These are phyloP conservation scores for Glomus cerebriforme DNA, from an alignment of 192 early-diverging fungal species.

Conservation along the genomic window DNA sequence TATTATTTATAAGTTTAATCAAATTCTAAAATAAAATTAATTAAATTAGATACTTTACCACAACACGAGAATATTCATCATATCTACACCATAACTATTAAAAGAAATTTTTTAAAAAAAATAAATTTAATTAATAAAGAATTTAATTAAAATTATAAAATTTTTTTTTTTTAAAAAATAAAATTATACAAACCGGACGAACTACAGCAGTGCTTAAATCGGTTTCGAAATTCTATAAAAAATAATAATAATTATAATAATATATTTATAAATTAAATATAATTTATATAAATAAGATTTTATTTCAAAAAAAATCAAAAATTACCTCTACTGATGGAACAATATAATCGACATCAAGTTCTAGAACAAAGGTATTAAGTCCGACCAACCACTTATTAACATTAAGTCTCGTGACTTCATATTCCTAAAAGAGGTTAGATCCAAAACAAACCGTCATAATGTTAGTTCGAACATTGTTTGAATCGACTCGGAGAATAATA, in stretches of 20 bases:
- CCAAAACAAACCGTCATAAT: background rate
- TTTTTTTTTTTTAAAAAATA: background rate
- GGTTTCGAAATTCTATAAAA: slow-evolving; percentile 14
- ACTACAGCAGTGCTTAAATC: slow-evolving; percentile 24
- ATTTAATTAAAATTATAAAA: background rate
- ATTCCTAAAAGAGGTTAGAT: slow-evolving; percentile 16
- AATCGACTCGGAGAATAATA: background rate
- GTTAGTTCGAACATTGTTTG: background rate
- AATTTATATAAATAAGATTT: too few species aligned
- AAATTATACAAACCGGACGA: slow-evolving; percentile 28
- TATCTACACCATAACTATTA: slow-evolving; percentile 28
- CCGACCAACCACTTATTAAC: slow-evolving; percentile 21
- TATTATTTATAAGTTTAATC: background rate
- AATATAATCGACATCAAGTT: slow-evolving; percentile 7
- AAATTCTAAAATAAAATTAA: background rate
- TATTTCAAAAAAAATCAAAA: background rate
- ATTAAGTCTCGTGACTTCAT: background rate
- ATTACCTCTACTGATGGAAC: slow-evolving; percentile 25
- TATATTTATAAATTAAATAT: background rate
- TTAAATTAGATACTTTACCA: background rate
- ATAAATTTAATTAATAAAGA: background rate
- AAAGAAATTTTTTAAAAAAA: too few species aligned
- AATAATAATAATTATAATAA: background rate
- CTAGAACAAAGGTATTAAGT: slow-evolving; percentile 1
- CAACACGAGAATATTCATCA: background rate